These are phyloP conservation scores for Blumeria hordei DNA, from an alignment of 2,329 filamentous ascomycete genomes.

Conservation along the genomic window DNA sequence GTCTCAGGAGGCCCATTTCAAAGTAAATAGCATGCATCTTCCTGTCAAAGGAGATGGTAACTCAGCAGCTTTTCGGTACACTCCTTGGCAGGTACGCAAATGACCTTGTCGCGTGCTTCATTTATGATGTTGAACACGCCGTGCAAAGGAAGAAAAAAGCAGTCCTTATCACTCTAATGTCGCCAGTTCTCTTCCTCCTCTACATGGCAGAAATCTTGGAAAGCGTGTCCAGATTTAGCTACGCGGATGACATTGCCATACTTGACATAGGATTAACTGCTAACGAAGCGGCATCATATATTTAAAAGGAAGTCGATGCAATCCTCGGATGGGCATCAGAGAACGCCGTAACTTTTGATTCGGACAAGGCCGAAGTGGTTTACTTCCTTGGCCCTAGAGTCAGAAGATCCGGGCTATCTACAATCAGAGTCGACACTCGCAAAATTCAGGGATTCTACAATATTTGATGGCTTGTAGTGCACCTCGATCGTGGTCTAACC, in stretches of 20 bases:
- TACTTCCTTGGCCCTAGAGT: neutral
- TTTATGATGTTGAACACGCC: neutral
- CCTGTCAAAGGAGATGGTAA: neutral
- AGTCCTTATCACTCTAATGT: neutral
- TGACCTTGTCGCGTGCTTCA: neutral
- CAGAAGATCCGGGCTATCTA: neutral
- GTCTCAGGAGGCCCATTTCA: neutral
- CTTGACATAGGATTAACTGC: neutral
- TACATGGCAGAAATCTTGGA: neutral
- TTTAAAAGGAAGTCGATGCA: neutral
- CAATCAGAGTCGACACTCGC: neutral
- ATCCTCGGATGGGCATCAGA: neutral
- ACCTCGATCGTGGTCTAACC: neutral
- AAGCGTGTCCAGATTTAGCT: neutral
- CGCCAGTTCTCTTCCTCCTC: neutral
- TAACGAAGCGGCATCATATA: neutral
- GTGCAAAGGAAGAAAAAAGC: neutral
- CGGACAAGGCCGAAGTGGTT: neutral
- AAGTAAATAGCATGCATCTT: neutral
- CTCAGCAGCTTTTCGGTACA: neutral
- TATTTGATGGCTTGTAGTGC: neutral
- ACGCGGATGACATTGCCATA: neutral
- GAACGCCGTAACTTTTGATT: neutral
- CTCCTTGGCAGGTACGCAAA: neutral
- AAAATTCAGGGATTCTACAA: neutral